Evolutionary conservation across 1,284 basidiomycete species (phyloP), one percentile per base, ranked within the genome.

Genomic region (Boletus mariae): DNA sequence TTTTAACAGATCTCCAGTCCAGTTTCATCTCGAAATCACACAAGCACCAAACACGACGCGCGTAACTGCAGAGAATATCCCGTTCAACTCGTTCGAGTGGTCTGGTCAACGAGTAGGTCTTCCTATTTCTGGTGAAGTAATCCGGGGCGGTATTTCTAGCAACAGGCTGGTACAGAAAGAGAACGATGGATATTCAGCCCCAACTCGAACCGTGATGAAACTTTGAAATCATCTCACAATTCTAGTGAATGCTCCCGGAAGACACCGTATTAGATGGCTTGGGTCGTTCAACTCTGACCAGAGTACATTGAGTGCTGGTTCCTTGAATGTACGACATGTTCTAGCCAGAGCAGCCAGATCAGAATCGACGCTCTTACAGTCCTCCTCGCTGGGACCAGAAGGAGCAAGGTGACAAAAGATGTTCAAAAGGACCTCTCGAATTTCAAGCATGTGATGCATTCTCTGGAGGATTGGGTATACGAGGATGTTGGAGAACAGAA

Each of bases 391-490:
- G 32, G 12, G 4, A 34, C 32, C 29, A 10, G 8, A 9, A 29
- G 29, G 29, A 29, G 5, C 11, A 34, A 7, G 4, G 17, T 17
- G 35, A 17, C n/a, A 17, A 37, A 37, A 37, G n/a, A 37, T 37
- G 35, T 37, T 17, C n/a, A 37, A 17, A 9, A 37, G 8, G 32
- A 34, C 10, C 32, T 34, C 32, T 34, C 9, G 13, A 34, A 34
- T 34, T 34, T 32, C 9, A 13, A 17, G 35, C 9, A 17, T 10
- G 9, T 2, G n/a, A 37, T 37, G 35, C 35, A 37, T 37, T 37
- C n/a, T 37, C 34, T 35, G 17, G 35, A 37, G 5, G 35, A 20
- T 17, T 17, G 92, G 10, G 32, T 13, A 34, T 5, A 34, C 11
- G 31, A 32, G 11, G 11, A 32, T 5, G 31, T 32, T 32, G 31